Base-by-base conservation (phyloP, 768 basidiomycete genomes). In the Gymnopilus junonius region DNA sequence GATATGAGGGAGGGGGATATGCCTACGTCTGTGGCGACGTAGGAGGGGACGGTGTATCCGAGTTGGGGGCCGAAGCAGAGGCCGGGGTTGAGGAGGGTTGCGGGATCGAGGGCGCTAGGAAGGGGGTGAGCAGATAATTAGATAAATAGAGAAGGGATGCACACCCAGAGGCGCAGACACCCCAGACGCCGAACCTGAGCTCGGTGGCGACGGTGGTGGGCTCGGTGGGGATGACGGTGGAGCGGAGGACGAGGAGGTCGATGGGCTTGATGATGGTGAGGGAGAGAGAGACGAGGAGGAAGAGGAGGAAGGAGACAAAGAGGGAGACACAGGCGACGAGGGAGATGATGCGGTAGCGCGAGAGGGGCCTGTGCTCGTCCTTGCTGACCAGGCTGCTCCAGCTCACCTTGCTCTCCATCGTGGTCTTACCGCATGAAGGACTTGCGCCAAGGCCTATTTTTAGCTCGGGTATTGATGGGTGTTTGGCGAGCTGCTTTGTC, bases 141-240 rank as follows among this genome's bases (percentile, higher is more conserved):
- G 5, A 27, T 29, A 31, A 40, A 31, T n/a, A 53, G 15, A 27
- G 12, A 40, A 55, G 12, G 35, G 29, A 55, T 14, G 63, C 71
- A 61, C 59, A 83, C 87, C 80, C 85, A n/a, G 75, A 75, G 1
- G 87, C 87, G 74, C 94, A 95, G 35, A 89, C 80, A 0, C 94
- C 94, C 90, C 93, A 94, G 5, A 94, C 88, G 3, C 94, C 94
- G 64, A 94, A 90, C 35, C 86, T 82, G 10, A 93, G 74, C 66
- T 82, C 78, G 3, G 87, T 88, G 29, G 87, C 87, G 12, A 86
- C 74, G 63, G 80, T 80, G 11, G 88, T 86, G 34, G 70, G 66
- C 2, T 81, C 80, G 15, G 53, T 57, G 55, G 53, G 76, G 67
- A 0, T 66, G 64, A 8, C 48, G 0, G 71, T 74, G 45, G 82